Conservation (phyloP, 2,329 filamentous ascomycete genomes). For the Westerdykella aurantiaca region DNA sequence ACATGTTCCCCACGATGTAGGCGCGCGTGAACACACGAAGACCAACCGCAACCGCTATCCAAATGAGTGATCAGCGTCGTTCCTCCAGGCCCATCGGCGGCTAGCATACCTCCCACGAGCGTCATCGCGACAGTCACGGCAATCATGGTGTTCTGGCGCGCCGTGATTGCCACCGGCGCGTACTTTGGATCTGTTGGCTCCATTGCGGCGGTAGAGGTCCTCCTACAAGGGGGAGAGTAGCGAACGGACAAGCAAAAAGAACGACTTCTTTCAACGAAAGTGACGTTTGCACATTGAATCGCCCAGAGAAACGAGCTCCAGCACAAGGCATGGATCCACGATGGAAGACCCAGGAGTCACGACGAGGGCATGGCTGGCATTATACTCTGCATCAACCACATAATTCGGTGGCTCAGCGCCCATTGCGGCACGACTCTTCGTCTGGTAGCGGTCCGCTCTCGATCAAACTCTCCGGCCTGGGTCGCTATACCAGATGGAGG, state of each 20-base stretch:
- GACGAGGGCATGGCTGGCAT: too few species aligned
- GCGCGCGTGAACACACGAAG: slow-evolving; percentile 21
- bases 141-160: slow-evolving; percentile 15
- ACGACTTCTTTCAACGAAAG: too few species aligned
- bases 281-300: too few species aligned
- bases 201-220: too few species aligned
- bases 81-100: background rate
- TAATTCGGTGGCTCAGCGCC: too few species aligned
- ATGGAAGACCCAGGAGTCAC: too few species aligned
- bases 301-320: too few species aligned
- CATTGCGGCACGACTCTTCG: too few species aligned
- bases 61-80: background rate
- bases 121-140: slow-evolving; percentile 14
- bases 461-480: background rate
- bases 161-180: background rate
- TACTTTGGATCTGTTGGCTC: background rate
- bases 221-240: too few species aligned
- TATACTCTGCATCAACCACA: too few species aligned
- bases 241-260: too few species aligned
- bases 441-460: background rate
- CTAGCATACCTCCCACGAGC: slow-evolving; percentile 13
- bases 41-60: slow-evolving; percentile 12
- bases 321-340: too few species aligned
- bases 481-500: background rate
- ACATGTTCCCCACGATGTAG: slow-evolving; percentile 21